Conservation (phyloP, 371 early-diverging fungal genomes). For the Rhizomucor pusillus region DNA sequence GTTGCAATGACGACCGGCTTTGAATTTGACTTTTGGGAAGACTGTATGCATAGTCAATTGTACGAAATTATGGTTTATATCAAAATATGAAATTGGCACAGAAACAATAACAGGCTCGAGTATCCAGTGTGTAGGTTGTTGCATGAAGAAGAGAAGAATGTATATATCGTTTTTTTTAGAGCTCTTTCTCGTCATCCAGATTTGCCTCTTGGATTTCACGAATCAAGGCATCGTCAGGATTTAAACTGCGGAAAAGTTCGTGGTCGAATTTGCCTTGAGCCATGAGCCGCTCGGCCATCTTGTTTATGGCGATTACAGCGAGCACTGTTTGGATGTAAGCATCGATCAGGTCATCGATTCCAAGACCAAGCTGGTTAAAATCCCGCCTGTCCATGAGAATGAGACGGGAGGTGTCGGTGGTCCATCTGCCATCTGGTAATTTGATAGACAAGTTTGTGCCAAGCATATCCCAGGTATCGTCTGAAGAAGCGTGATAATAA, state of each 20-base stretch:
- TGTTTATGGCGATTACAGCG: conserved; percentile 88
- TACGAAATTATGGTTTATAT: no score
- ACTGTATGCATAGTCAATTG: no score
- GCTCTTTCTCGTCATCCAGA: not conserved
- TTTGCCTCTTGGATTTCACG: conserved; percentile 67
- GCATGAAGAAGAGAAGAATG: no score
- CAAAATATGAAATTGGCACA: no score
- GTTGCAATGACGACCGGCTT: no score
- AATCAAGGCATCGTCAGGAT: conserved; percentile 82
- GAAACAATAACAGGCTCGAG: no score
- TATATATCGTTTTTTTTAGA: no score
- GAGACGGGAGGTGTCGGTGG: conserved; percentile 82
- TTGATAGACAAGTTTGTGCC: conserved; percentile 91
- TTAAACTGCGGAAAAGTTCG: conserved; percentile 80
- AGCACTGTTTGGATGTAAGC: conserved; percentile 92
- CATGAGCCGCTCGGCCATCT: conserved; percentile 79
- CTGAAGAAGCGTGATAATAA: conserved; percentile 10
- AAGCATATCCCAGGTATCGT: conserved; percentile 87
- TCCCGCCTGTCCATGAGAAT: conserved; percentile 93
- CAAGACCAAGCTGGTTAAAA: conserved; percentile 87
- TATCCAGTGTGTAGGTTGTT: no score
- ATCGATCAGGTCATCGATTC: conserved; percentile 91
- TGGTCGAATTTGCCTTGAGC: conserved; percentile 69
- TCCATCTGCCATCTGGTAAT: conserved; percentile 75
- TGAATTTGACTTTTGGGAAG: no score